Conservation (phyloP, 768 basidiomycete genomes). For the Trametes coccinea region DNA sequence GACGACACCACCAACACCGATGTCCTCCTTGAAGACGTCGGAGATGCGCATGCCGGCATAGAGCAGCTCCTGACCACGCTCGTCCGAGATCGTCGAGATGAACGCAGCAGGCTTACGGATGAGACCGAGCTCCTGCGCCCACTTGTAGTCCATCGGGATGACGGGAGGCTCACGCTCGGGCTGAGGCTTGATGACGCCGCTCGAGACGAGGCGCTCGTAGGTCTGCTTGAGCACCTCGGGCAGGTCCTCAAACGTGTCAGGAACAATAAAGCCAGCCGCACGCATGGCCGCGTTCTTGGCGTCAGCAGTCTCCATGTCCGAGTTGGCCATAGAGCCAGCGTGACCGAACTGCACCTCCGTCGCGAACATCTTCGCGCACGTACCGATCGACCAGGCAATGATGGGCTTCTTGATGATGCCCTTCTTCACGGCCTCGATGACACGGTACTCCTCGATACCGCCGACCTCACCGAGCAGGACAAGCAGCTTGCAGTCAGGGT, state of each 20-base stretch:
- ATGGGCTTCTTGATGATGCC: slow-evolving; percentile 97
- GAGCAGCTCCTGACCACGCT: slow-evolving; percentile 96
- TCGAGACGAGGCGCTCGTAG: slow-evolving; percentile 76
- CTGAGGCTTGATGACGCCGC: slow-evolving; percentile 67
- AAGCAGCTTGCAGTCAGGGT: slow-evolving; percentile 98
- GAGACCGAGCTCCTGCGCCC: slow-evolving; percentile 97
- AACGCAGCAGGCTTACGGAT: slow-evolving; percentile 99
- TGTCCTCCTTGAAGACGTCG: slow-evolving; percentile 97
- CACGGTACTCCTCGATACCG: slow-evolving; percentile 98
- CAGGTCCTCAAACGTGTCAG: slow-evolving; percentile 96
- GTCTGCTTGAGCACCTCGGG: slow-evolving; percentile 82
- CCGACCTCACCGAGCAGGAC: slow-evolving; percentile 98
- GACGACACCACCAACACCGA: slow-evolving; percentile 96
- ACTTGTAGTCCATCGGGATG: slow-evolving; percentile 99
- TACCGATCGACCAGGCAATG: slow-evolving; percentile 99
- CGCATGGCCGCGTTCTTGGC: slow-evolving; percentile 97
- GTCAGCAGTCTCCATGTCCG: slow-evolving; percentile 95
- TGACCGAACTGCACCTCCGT: slow-evolving; percentile 99
- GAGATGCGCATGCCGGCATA: slow-evolving; percentile 99
- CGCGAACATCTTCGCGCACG: slow-evolving; percentile 99
- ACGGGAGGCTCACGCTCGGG: slow-evolving; percentile 86
- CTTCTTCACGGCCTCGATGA: slow-evolving; percentile 94
- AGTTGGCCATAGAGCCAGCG: slow-evolving; percentile 98
- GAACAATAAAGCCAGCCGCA: slow-evolving; percentile 93
- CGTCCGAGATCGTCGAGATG: slow-evolving; percentile 99